Base-by-base conservation (phyloP, 2,329 filamentous ascomycete species). In the Exutisphaerella laricina region DNA sequence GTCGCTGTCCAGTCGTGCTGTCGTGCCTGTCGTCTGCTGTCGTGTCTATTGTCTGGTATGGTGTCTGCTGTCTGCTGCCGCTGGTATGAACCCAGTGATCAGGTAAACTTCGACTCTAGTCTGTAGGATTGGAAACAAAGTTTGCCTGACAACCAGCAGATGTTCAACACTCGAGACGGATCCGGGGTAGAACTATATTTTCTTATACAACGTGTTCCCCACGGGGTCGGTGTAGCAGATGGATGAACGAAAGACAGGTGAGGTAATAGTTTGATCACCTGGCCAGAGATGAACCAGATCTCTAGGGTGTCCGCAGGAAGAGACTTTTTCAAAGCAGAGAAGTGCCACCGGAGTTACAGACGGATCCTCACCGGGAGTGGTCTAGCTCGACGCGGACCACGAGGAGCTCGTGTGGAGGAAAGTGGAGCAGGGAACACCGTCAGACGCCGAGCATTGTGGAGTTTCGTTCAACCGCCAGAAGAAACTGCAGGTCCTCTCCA, bases 241-340 rank as follows among this genome's bases (percentile, higher is more conserved):
- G 45, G 43, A 48, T 48, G 43, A 51, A 48, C 45, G 20, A 48
- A 48, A 41, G 21, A 34, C 35, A 12, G 17, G 22, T 20, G 29
- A 31, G 43, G 43, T 37, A 37, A 47, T 34, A 16, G n/a, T n/a
- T n/a, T n/a, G n/a, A n/a, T n/a, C n/a, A n/a, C n/a, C n/a, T n/a
- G n/a, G n/a, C n/a, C n/a, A n/a, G n/a, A n/a, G n/a, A n/a, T n/a
- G n/a, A n/a, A n/a, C n/a, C n/a, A n/a, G n/a, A n/a, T n/a, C n/a
- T n/a, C n/a, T n/a, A n/a, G n/a, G n/a, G n/a, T n/a, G n/a, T n/a
- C n/a, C 31, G 30, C 28, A 29, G 43, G 43, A 46, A 49, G 41
- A 51, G 49, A n/a, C n/a, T n/a, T n/a, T n/a, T n/a, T n/a, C n/a
- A n/a, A n/a, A n/a, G n/a, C n/a, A n/a, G n/a, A n/a, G n/a, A n/a